These are phyloP conservation scores for Phaeomoniella chlamydospora DNA, from an alignment of 2,329 filamentous ascomycete genomes.

Conservation along the genomic window DNA sequence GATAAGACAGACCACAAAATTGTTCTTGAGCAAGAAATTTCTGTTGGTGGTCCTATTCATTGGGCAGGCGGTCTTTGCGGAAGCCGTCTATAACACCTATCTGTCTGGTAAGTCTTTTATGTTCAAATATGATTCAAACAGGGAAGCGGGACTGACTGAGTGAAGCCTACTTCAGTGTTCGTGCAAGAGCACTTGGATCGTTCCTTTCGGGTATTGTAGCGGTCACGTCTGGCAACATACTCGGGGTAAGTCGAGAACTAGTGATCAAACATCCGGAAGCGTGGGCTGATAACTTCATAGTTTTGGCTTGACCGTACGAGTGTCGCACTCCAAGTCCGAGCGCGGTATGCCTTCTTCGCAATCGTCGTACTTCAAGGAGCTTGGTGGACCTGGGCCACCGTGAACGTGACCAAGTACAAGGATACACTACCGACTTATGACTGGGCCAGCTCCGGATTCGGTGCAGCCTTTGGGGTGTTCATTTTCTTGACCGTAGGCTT, in stretches of 20 bases:
- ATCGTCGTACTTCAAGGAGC: slow-evolving; percentile 40
- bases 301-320: slow-evolving; percentile 44
- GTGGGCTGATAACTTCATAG: slow-evolving; percentile 14
- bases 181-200: slow-evolving; percentile 53
- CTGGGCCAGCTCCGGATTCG: slow-evolving; percentile 51
- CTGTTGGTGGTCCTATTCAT: slow-evolving; percentile 54
- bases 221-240: slow-evolving; percentile 48
- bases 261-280: slow-evolving; percentile 10
- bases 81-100: slow-evolving; percentile 61
- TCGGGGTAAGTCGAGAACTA: slow-evolving; percentile 33
- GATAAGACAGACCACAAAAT: slow-evolving; percentile 41
- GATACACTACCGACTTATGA: slow-evolving; percentile 46
- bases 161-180: slow-evolving; percentile 53
- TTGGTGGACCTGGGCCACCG: slow-evolving; percentile 59
- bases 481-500: slow-evolving; percentile 53
- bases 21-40: slow-evolving; percentile 48
- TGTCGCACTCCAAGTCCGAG: slow-evolving; percentile 38
- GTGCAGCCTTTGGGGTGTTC: slow-evolving; percentile 51
- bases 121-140: slow-evolving; percentile 3
- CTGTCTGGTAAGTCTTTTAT: slow-evolving; percentile 26
- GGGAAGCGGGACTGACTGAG: neutral
- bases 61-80: slow-evolving; percentile 54
- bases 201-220: slow-evolving; percentile 57
- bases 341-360: slow-evolving; percentile 38
- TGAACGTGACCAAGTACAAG: slow-evolving; percentile 48